Base-by-base conservation (phyloP, 2,329 filamentous ascomycete species). In the Phialophora macrospora region DNA sequence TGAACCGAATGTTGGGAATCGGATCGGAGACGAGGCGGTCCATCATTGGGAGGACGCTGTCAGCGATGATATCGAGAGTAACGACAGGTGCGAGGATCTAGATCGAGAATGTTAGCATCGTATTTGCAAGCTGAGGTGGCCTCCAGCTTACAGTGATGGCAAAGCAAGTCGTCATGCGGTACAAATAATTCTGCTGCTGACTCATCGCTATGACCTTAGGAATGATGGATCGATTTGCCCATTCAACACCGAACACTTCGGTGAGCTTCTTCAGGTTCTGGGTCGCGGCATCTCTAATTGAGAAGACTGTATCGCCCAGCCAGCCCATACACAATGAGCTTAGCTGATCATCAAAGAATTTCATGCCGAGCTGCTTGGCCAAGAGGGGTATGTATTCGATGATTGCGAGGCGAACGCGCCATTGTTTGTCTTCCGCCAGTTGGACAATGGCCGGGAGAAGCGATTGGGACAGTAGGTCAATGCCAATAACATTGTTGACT, bases 81-180 rank as follows among this genome's bases (percentile, higher is more conserved):
- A 99, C 91, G 61, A 96, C 96, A 34, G 91, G 91, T 32, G 95
- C 91, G 69, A 99, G 88, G 26, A 94, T 99, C 95, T 99, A 72
- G 56, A 66, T 57, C n/a, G 41, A 57, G 8, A 28, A 46, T 22
- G 22, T 70, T 68, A 71, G 80, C 73, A 77, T 59, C 63, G 17
- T 30, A 54, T 34, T 57, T 69, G 65, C 70, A 64, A 48, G 68
- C 30, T 30, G 55, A 5, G 30, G 9, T 56, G 55, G 2, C 34
- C 12, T 41, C 38, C 5, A 4, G 86, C 91, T 84, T 85, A 99
- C 95, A 73, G 93, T 94, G 72, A 99, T 96, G 68, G 95, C 95
- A 78, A 99, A 99, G 82, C 94, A 98, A n/a, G 95, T 99, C 9
- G 95, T 99, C 95, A 99, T 99, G 77, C 95, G 88, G 85, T 99